Conservation (phyloP, 2,329 filamentous ascomycete species). For the Aquanectria penicillioides region DNA sequence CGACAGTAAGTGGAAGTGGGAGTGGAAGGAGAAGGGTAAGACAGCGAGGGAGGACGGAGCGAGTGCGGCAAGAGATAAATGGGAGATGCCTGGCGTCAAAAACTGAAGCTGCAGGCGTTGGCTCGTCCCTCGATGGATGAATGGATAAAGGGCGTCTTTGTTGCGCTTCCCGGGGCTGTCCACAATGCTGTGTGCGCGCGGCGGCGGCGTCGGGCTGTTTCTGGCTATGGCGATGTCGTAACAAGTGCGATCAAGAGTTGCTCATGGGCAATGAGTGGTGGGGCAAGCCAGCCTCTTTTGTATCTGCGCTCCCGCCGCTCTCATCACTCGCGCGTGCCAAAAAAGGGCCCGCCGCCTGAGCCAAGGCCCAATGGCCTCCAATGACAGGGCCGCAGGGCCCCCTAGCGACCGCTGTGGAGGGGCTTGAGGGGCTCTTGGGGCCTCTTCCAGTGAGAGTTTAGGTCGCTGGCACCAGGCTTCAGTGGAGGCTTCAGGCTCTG, state of each 20-base stretch:
- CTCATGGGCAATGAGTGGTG: slow-evolving; percentile 42
- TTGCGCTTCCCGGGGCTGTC: no score
- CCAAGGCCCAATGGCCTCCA: background rate
- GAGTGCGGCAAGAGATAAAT: background rate
- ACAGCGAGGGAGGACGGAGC: background rate
- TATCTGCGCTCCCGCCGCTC: slow-evolving; percentile 30
- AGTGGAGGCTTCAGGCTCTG: no score
- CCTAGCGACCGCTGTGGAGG: slow-evolving; percentile 4
- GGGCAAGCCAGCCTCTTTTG: slow-evolving; percentile 45
- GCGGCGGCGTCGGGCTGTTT: no score
- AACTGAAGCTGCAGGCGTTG: no score
- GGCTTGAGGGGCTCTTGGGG: no score
- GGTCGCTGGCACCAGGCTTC: slow-evolving; percentile 12
- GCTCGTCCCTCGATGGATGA: no score
- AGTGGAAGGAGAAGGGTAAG: background rate
- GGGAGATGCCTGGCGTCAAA: no score
- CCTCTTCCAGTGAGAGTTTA: slow-evolving; percentile 14
- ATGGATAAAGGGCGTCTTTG: background rate
- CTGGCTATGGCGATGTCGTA: no score
- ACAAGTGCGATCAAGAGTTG: slow-evolving; percentile 29
- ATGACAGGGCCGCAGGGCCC: slow-evolving; percentile 1
- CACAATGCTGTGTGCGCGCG: no score
- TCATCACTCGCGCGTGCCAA: slow-evolving; percentile 15
- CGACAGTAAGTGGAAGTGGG: no score
- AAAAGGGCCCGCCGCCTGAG: slow-evolving; percentile 8